Evolutionary conservation across 768 basidiomycete genomes (phyloP), one percentile per base, ranked within the genome.

Genomic region (Phanerodontia chrysosporium): DNA sequence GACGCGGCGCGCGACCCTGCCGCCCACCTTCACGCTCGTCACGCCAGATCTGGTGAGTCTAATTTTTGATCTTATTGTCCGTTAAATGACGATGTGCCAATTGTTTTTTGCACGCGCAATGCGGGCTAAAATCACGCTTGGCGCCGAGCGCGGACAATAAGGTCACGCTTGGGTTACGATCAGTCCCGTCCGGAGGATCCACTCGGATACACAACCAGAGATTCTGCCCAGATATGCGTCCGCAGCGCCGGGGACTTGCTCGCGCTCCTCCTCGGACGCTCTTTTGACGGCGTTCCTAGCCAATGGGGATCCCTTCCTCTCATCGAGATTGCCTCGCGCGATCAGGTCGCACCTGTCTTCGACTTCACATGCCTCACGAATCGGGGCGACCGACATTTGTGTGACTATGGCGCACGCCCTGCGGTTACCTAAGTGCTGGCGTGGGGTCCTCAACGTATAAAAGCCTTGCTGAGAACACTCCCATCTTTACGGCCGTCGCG

Each of bases 91-190:
- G 45, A 35, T 18, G 24, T 59, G 12, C 18, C 48, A 60, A 49
- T 60, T 60, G 59, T 51, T 22, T 59, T 49, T 42, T 51, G 36
- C 42, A 46, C n/a, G 42, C 45, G 16, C 12, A 51, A 22, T 13
- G 16, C 18, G 29, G 29, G 12, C 24, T n/a, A 42, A 49, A 39
- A 7, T 27, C 44, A 39, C 39, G 42, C 46, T 46, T 35, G 53
- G 46, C 59, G 59, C 53, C 25, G 45, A 29, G 53, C 46, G n/a
- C 22, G 28, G 18, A 60, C 59, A 60, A 60, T 60, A 60, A 46
- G 30, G 42, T 28, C 39, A 42, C 8, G n/a, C 36, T 4, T 12
- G 49, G 28, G 52, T 39, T 6, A 42, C 52, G 46, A 60, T 60
- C 59, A 46, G 18, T 18, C 42, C 18, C 42, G 39, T 22, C 51